Conservation (phyloP, 1,139 yeast genomes). For the Geotrichum europaeum region DNA sequence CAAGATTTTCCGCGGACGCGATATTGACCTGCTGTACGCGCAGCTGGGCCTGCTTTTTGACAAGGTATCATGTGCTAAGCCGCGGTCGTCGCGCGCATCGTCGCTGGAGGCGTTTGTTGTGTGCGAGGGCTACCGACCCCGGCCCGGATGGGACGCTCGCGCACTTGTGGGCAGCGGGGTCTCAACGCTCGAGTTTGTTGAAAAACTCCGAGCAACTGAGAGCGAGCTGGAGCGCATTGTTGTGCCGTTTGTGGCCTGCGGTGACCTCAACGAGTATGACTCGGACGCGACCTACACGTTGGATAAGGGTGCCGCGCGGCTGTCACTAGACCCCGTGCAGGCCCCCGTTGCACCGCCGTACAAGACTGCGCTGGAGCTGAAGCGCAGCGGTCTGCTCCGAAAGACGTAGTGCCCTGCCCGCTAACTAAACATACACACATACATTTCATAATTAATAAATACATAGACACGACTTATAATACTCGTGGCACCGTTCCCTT, state of each 20-base stretch:
- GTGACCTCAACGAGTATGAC: slow-evolving; percentile 79
- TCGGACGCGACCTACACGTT: slow-evolving; percentile 90
- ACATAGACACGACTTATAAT: not conserved
- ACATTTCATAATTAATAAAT: not conserved
- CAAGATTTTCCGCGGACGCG: slow-evolving; percentile 91
- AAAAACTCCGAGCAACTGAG: not conserved
- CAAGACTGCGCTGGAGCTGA: slow-evolving; percentile 81
- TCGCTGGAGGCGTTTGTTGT: slow-evolving; percentile 91
- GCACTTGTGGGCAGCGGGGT: slow-evolving; percentile 49
- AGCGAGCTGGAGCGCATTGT: slow-evolving; percentile 55
- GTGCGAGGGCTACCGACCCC: slow-evolving; percentile 78
- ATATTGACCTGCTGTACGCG: slow-evolving; percentile 82
- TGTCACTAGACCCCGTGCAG: slow-evolving; percentile 81
- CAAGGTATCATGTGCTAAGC: slow-evolving; percentile 88
- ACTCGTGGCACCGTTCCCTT: not conserved
- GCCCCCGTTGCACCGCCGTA: slow-evolving; percentile 96
- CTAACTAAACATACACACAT: not conserved
- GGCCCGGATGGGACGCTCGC: slow-evolving; percentile 71
- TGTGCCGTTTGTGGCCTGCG: slow-evolving; percentile 91
- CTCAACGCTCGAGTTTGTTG: slow-evolving; percentile 15
- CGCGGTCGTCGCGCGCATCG: slow-evolving; percentile 89
- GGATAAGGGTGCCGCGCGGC: slow-evolving; percentile 36
- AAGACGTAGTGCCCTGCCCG: slow-evolving; percentile 14
- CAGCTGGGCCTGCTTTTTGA: slow-evolving; percentile 83
- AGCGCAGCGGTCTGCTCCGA: slow-evolving; percentile 59